Percentiles rank a stretch among this genome's conserved stretches.
Evolutionary conservation across 768 basidiomycete species (phyloP).

Genomic region (Hypholoma sublateritium): DNA sequence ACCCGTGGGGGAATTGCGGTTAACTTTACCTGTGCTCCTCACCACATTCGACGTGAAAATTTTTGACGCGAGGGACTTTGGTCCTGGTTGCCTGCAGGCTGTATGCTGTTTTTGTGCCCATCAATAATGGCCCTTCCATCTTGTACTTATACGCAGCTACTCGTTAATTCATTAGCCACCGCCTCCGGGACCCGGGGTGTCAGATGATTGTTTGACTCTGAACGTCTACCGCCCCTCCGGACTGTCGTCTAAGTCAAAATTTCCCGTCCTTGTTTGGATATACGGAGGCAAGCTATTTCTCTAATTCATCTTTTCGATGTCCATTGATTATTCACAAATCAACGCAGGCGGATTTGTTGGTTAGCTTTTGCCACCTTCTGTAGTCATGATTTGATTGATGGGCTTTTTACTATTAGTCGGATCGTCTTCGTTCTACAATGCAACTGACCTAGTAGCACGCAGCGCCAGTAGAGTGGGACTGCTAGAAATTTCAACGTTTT

Average conservation of each 20-base stretch:
- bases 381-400: neutral
- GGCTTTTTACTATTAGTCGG: constrained; percentile 2
- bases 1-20: constrained; percentile 43
- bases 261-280: constrained; percentile 34
- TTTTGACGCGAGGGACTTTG: constrained; percentile 45
- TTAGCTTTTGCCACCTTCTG: neutral
- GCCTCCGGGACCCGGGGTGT: constrained; percentile 31
- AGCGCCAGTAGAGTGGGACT: constrained; percentile 26
- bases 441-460: constrained; percentile 27
- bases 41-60: constrained; percentile 26
- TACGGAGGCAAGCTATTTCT: constrained; percentile 14
- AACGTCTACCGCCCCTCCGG: constrained; percentile 53
- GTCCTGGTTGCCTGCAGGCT: constrained; percentile 45
- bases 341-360: constrained; percentile 13
- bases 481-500: too few relatives aligned
- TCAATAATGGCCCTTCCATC: too few relatives aligned
- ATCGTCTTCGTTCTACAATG: constrained; percentile 25
- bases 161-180: neutral
- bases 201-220: constrained; percentile 59
- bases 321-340: neutral
- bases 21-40: constrained; percentile 42
- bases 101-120: constrained; percentile 21
- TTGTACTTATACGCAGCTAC: neutral
- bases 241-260: constrained; percentile 15
- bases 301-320: neutral